phyloP scores from a whole-genome alignment of 2,329 filamentous ascomycete genomes.

The Verticillium nubilum region DNA sequence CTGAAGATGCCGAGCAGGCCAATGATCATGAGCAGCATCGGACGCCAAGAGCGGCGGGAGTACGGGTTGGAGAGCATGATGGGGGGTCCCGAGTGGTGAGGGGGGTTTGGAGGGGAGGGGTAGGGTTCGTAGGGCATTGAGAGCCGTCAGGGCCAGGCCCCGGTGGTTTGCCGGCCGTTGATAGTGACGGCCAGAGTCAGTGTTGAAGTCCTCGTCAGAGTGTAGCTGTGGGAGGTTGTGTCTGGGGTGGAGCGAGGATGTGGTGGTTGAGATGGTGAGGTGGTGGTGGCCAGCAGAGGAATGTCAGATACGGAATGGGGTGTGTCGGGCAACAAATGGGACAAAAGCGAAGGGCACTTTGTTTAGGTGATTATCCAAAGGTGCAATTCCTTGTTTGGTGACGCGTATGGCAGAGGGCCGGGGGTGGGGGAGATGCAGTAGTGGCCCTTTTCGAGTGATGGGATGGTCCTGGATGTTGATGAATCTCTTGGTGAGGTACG shows the following conservation, averaged over 20 bases:
- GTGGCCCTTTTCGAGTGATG: background rate
- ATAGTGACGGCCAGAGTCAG: background rate
- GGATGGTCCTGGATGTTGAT: background rate
- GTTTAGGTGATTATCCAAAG: background rate
- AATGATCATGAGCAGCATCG: background rate
- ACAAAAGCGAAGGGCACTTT: background rate
- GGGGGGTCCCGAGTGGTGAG: background rate
- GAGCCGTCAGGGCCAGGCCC: background rate
- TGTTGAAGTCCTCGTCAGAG: no score
- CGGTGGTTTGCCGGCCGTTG: background rate
- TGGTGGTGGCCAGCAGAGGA: background rate
- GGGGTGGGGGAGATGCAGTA: background rate
- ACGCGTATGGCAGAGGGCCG: background rate
- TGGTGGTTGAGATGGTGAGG: background rate
- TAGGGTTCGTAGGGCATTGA: background rate
- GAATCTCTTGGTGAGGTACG: background rate
- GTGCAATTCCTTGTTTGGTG: background rate
- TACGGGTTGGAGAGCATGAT: slow-evolving; percentile 1
- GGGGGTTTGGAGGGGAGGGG: background rate
- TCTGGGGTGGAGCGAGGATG: background rate
- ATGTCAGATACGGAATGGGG: background rate
- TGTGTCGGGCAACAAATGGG: background rate
- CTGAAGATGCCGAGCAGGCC: background rate
- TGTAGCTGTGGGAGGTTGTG: background rate
- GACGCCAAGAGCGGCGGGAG: slow-evolving; percentile 1